Evolutionary conservation across 805 yeast genomes (phyloP), one percentile per base, ranked within the genome.

Genomic region (Ogataea trehalophila): DNA sequence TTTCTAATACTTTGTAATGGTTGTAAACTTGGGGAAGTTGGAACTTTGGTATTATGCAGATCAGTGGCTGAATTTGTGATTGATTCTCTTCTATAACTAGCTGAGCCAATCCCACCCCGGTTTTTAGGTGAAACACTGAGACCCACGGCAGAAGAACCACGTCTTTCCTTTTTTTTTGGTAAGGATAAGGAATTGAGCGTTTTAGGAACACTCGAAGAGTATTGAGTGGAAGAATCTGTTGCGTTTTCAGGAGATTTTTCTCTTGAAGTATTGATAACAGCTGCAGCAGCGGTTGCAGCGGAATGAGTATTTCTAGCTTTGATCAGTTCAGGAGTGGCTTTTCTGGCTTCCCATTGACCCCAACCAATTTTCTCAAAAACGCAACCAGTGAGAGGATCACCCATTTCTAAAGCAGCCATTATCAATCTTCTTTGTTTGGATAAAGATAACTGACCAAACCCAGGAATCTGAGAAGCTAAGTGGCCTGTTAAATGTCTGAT

Each of bases 331-430:
- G 43, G 49, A 2, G 59, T 40, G 6, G 61, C 79, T 42, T 71
- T 69, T 57, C 81, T 76, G 3, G 91, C 95, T 22, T 86, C 86
- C 98, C 98, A 91, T 65, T 91, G 95, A 50, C 98, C 98, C 98
- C 98, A 91, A 20, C 97, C 97, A 33, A 91, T 89, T 68, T 91
- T 91, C 60, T 89, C 95, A 68, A 91, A 91, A 15, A 85, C 79
- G 39, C 86, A 83, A 48, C 76, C 75, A 47, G 79, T 83, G 38
- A 65, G 71, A 1, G 73, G 55, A 58, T 81, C 87, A 9, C 87
- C 85, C 53, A 79, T 77, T 57, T 89, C 96, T 68, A 91, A 76
- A 37, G 91, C 94, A 14, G 90, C 81, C 84, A 91, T 91, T 31
- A 91, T 91, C 48, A 91, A 75, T 50, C 97, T 74, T 61, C 97